These are phyloP conservation scores for Apiospora saccharicola DNA, from an alignment of 2,329 filamentous ascomycete genomes.

Conservation along the genomic window DNA sequence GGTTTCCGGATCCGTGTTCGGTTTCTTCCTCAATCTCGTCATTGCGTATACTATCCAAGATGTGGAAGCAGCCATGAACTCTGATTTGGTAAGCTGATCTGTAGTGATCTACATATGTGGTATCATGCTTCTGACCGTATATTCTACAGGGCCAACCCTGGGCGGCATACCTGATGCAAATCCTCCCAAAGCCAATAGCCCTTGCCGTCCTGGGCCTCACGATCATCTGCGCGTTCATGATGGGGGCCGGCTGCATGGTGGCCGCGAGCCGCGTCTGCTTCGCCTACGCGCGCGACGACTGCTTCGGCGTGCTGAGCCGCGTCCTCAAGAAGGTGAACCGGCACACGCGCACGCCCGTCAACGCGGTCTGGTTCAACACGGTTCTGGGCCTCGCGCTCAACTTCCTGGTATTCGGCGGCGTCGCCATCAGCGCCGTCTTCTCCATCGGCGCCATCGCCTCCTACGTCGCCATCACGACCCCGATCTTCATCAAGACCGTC, in stretches of 20 bases:
- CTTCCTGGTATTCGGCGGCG: constrained; percentile 69
- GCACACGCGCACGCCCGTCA: constrained; percentile 70
- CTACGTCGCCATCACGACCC: constrained; percentile 67
- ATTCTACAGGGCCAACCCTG: constrained; percentile 65
- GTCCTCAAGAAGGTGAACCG: constrained; percentile 68
- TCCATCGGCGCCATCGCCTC: constrained; percentile 73
- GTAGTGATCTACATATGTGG: too few relatives aligned
- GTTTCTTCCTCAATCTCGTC: constrained; percentile 77
- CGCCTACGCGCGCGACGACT: constrained; percentile 76
- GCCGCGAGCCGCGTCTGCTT: constrained; percentile 71
- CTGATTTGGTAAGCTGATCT: constrained; percentile 56
- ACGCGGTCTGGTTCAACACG: constrained; percentile 73
- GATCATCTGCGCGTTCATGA: constrained; percentile 73
- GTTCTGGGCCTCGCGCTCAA: constrained; percentile 65
- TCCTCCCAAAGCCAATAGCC: constrained; percentile 66
- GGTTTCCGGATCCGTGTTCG: constrained; percentile 69
- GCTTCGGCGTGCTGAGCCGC: constrained; percentile 64
- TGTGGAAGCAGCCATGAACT: constrained; percentile 64
- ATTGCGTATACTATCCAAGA: constrained; percentile 76
- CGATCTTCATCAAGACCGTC: constrained; percentile 65
- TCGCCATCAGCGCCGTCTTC: constrained; percentile 73
- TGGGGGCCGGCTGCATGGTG: constrained; percentile 79
- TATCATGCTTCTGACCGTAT: constrained; percentile 10
- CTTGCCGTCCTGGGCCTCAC: constrained; percentile 70
- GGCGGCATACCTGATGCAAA: constrained; percentile 73